Percentiles rank a stretch among this genome's conserved stretches.
Evolutionary conservation across 108 stramenopile genomes (phyloP).

Genomic region (Skeletonema marinoi): DNA sequence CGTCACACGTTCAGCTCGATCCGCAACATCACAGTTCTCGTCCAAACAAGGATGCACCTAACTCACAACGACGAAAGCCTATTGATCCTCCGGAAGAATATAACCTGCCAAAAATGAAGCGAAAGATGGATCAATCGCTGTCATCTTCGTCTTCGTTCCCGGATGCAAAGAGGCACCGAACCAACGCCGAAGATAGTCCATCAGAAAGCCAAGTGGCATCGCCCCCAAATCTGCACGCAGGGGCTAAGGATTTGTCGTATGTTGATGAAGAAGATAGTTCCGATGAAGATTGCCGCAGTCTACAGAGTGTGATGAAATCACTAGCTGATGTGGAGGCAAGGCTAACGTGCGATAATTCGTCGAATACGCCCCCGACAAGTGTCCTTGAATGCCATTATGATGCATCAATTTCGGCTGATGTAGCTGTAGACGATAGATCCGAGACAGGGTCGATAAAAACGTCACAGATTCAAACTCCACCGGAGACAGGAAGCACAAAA

Average conservation of each 20-base stretch:
- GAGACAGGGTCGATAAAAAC: not conserved
- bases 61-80: not conserved
- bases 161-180: constrained; percentile 4
- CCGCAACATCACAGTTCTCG: too few species aligned
- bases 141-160: not conserved
- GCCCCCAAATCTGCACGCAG: not conserved
- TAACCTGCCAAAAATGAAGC: not conserved
- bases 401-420: not conserved
- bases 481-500: not conserved
- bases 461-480: not conserved
- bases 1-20: not conserved
- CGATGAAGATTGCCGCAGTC: not conserved
- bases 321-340: not conserved
- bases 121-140: not conserved
- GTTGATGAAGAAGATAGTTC: not conserved
- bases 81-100: constrained; percentile 40
- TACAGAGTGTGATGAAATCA: constrained; percentile 3
- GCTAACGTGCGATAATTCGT: not conserved
- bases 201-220: not conserved
- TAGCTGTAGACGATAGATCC: not conserved
- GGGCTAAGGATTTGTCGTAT: not conserved
- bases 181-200: not conserved
- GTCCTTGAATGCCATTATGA: not conserved
- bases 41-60: not conserved
- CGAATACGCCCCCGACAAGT: not conserved